These are phyloP conservation scores for Leishmania guyanensis DNA, from an alignment of 208 protist species.

Conservation along the genomic window DNA sequence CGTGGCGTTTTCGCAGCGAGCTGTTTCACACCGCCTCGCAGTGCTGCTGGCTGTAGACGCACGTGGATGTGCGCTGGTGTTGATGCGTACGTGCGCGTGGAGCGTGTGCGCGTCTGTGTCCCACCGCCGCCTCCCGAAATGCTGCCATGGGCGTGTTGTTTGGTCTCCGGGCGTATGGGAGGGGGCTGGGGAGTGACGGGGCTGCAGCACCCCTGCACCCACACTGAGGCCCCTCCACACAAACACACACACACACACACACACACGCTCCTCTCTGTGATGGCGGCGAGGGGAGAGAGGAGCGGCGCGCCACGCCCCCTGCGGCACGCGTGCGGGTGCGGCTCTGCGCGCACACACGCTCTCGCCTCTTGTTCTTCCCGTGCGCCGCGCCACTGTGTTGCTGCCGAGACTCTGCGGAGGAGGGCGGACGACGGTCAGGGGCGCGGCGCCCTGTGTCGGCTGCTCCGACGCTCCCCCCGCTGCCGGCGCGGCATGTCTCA, in stretches of 20 bases:
- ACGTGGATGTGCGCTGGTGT: neutral
- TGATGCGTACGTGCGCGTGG: neutral
- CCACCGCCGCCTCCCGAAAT: too few relatives aligned
- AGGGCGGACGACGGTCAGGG: too few relatives aligned
- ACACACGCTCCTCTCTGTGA: too few relatives aligned
- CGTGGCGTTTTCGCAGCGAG: constrained; percentile 78
- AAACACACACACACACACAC: neutral
- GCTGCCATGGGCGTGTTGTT: too few relatives aligned
- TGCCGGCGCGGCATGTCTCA: too few relatives aligned
- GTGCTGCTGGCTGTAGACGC: constrained; percentile 45
- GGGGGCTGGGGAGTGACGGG: neutral
- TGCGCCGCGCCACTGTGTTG: neutral
- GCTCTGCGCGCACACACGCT: too few relatives aligned
- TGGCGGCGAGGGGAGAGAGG: too few relatives aligned
- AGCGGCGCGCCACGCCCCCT: too few relatives aligned
- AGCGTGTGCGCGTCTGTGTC: too few relatives aligned
- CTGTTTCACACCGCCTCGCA: constrained; percentile 76
- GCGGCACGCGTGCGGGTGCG: too few relatives aligned
- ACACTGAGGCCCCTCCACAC: neutral
- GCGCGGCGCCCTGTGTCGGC: too few relatives aligned
- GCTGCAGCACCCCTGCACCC: neutral
- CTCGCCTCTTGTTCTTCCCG: neutral
- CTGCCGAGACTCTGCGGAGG: neutral
- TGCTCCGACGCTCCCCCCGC: too few relatives aligned
- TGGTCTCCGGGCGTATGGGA: neutral